A percentile compares a stretch with the other conserved stretches of the same genome.
Conservation (phyloP, 768 basidiomycete species). For the Boletus fagicola region DNA sequence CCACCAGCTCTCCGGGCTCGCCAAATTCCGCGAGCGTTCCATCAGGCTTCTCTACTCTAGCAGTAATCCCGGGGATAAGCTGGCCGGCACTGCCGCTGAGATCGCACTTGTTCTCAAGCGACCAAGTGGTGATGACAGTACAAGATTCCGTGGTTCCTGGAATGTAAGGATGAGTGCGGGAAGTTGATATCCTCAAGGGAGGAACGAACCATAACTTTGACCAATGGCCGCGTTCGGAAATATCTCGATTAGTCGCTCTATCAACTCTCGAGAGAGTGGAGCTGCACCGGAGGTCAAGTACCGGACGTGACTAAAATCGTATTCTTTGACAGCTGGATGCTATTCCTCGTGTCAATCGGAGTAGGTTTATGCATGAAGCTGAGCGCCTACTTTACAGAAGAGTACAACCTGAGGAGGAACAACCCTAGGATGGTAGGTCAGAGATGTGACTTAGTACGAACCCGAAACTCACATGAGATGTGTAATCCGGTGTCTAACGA, state of each 20-base stretch:
- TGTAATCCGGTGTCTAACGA: constrained; percentile 44
- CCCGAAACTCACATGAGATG: constrained; percentile 39
- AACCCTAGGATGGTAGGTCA: constrained; percentile 24
- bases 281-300: constrained; percentile 51
- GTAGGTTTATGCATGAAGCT: background rate
- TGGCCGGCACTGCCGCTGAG: constrained; percentile 55
- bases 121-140: constrained; percentile 50
- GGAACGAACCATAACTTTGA: constrained; percentile 56
- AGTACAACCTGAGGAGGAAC: constrained; percentile 51
- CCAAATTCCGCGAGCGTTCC: constrained; percentile 54
- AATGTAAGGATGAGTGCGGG: background rate
- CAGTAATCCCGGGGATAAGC: constrained; percentile 55
- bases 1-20: constrained; percentile 61
- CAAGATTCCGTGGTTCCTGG: constrained; percentile 65
- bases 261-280: constrained; percentile 53
- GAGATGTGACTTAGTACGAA: background rate
- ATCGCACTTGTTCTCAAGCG: constrained; percentile 44
- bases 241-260: constrained; percentile 40
- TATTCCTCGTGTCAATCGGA: constrained; percentile 11
- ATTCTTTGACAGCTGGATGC: constrained; percentile 41
- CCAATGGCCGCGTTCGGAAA: constrained; percentile 54
- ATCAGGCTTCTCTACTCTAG: constrained; percentile 57
- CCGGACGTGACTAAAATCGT: constrained; percentile 40
- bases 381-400: constrained; percentile 45
- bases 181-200: background rate